Percentiles rank a stretch among this genome's conserved stretches.
Conservation (phyloP, 2,329 filamentous ascomycete species). For the Phialocephala sp. region DNA sequence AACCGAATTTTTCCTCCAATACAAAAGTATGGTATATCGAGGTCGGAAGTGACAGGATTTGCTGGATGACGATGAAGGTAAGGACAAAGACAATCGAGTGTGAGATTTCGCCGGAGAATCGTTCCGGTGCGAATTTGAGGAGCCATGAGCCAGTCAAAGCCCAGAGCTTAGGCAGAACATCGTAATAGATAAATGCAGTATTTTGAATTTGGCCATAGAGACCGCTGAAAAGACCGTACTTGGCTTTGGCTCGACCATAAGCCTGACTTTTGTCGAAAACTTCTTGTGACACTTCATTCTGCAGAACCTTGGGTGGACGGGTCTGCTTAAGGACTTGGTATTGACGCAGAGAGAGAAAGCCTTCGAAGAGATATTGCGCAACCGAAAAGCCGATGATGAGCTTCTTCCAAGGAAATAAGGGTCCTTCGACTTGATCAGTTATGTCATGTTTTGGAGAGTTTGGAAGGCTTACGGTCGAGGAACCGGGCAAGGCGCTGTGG, state of each 20-base stretch:
- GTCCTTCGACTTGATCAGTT: slow-evolving; percentile 53
- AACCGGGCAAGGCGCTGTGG: slow-evolving; percentile 75
- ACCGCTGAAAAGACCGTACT: slow-evolving; percentile 81
- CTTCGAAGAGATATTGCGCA: slow-evolving; percentile 88
- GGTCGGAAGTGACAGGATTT: slow-evolving; percentile 77
- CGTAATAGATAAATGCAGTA: slow-evolving; percentile 85
- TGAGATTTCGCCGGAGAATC: slow-evolving; percentile 89
- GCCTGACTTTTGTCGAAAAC: slow-evolving; percentile 96
- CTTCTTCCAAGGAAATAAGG: slow-evolving; percentile 96
- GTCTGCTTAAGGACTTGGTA: slow-evolving; percentile 84
- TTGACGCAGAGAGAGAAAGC: slow-evolving; percentile 87
- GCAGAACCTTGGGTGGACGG: slow-evolving; percentile 82
- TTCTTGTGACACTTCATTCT: slow-evolving; percentile 85
- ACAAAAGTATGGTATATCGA: slow-evolving; percentile 95
- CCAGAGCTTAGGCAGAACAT: slow-evolving; percentile 93
- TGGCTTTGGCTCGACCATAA: slow-evolving; percentile 94
- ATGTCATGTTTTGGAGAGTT: too few species aligned
- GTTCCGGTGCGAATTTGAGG: slow-evolving; percentile 72
- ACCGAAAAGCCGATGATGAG: slow-evolving; percentile 94
- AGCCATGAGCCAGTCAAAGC: slow-evolving; percentile 77
- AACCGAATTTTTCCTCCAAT: slow-evolving; percentile 94
- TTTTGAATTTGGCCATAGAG: slow-evolving; percentile 90
- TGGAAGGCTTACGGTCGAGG: slow-evolving; percentile 61
- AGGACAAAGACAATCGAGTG: slow-evolving; percentile 94
- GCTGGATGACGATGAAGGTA: slow-evolving; percentile 81